Base-by-base conservation (phyloP, 768 basidiomycete genomes). In the Suillus variegatus region DNA sequence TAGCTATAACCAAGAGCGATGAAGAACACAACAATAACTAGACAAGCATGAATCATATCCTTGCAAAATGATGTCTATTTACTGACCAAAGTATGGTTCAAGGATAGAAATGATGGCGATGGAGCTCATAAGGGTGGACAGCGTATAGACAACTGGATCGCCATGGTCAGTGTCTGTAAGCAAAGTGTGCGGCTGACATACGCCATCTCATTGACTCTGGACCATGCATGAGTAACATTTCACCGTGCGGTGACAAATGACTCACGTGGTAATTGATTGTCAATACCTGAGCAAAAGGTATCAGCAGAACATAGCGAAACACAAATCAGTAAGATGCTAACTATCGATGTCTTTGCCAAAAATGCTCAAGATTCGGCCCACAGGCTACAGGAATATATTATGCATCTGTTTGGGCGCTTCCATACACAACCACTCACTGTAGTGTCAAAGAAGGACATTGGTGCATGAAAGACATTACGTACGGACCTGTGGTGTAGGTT, bases 391-490 rank as follows among this genome's bases (percentile, higher is more conserved):
- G 44, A 60, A 56, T 16, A 43, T 2, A 10, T 18, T 52, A 32
- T 13, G 57, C 25, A 68, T 47, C 25, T 6, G 35, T 52, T 32
- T 32, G 3, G 32, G 16, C 36, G 8, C 38, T 7, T 6, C 14
- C 32, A 58, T 40, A 12, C 28, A 58, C 40, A 7, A 12, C n/a
- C 16, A 63, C 74, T 67, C 67, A 84, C 85, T 22, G 87, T 88
- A 2, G 84, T 88, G 73, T 93, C 91, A 69, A 92, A 93, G 76
- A 91, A 91, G 1, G 85, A 82, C 87, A 90, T 91, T 0, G 90
- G 90, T 0, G 90, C 90, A 73, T 85, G 82, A 71, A 90, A 87
- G 22, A 91, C 82, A 58, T 85, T 83, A 32, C 74, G 74, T 28
- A 89, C 78, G 0, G 88, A 84, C 54, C 79, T 73, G 54, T 83